Base-by-base conservation (phyloP, 108 stramenopile species). In the Pseudonitzschia multistriata region DNA sequence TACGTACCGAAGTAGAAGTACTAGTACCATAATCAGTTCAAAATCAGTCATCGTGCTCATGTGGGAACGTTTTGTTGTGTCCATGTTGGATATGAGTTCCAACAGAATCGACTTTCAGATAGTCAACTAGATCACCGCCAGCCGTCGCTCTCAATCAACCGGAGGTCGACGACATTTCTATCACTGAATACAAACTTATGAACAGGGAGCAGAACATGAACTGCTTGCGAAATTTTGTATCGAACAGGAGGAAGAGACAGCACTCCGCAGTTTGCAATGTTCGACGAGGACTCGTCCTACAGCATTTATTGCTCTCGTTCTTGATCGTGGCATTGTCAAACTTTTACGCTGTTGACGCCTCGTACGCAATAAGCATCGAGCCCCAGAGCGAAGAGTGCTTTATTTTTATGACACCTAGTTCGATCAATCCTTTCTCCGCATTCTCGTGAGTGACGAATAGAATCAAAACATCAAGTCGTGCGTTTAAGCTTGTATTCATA, bases 331-430 rank as follows among this genome's bases (percentile, higher is more conserved):
- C 50, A n/a, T 10, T 52, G 11, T 45, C 42, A 13, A 13, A 10
- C 15, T 45, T 45, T 45, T 24, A 2, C 31, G 31, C 19, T 5
- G 63, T 64, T 0, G 42, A 40, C 29, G 74, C 67, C 11, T 55
- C 74, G 22, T 75, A 63, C 42, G 35, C 52, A 4, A 33, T 75
- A 29, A 68, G 66, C 15, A n/a, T 76, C 37, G 50, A 65, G 30
- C 68, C 75, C 10, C 53, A 31, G 19, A 55, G 33, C n/a, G 63
- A 76, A 66, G 69, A 76, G 31, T 76, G 75, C 36, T 76, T 65
- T 35, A n/a, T 29, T 15, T 49, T 65, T 21, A 37, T 24, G n/a
- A 76, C 67, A 17, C 75, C 75, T 22, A 65, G 15, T 13, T 47
- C 29, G 35, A 0, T 47, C 34, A 36, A 24, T 45, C 42, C 19